Evolutionary conservation across 495 filamentous ascomycete species (phyloP), one percentile per base, ranked within the genome.

Genomic region (Podospora pseudoanserina): DNA sequence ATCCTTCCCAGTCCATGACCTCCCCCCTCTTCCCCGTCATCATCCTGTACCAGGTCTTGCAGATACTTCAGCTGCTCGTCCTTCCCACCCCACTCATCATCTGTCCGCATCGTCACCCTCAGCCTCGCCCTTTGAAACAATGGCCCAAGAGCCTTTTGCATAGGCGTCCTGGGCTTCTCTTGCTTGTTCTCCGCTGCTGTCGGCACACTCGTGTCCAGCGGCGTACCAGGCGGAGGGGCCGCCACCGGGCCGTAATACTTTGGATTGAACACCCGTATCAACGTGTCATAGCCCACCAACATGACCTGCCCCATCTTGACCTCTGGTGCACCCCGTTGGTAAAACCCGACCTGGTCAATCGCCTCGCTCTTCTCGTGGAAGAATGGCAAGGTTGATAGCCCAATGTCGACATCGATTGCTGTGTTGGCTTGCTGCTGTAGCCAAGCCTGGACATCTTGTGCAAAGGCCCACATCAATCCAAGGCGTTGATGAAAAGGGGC

Each of bases 401-500:
- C 93, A 26, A 98, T 88, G 73, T 98, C 94, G 19, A 97, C 79
- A 1, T 69, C 72, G 2, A 79, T 71, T 26, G 72, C 70, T 2
- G 60, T 60, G 13, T 34, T 18, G 18, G 27, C 56, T 20, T 53
- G 65, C 28, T 70, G 13, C 70, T 9, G 55, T 6, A 74, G 11
- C 3, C 4, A 20, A 0, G 44, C 23, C n/a, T 74, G 79, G 13
- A 94, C 70, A 60, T 93, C 90, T 55, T 82, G 74, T 0, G 91
- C 92, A 67, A 97, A 92, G 1, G 92, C 75, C 59, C 86, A 86
- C 93, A 99, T 96, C 90, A 97, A 92, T 11, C 83, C 85, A 9
- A 99, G 79, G 4, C 94, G 85, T 70, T 97, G 88, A 69, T 90
- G 89, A 72, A 97, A 97, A 0, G 83, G 73, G 2, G 93, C 93